Evolutionary conservation across 2,329 filamentous ascomycete species (phyloP).

Genomic region (Botrytis hyacinthi): DNA sequence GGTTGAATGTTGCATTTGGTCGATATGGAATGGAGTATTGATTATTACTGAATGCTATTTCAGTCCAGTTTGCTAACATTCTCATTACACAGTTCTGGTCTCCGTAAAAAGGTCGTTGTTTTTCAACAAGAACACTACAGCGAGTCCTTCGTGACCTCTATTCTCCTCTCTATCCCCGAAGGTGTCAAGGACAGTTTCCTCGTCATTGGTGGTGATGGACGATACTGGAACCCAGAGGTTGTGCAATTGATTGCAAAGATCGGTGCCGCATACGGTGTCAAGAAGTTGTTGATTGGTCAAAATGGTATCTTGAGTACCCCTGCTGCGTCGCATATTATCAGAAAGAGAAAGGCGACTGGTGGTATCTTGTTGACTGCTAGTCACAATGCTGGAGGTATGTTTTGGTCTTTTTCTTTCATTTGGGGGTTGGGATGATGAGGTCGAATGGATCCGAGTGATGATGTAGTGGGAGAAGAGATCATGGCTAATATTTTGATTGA

Average conservation of each 20-base stretch:
- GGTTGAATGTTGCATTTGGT: background rate
- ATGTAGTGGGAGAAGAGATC: background rate
- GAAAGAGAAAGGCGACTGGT: conserved; percentile 90
- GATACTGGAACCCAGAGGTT: conserved; percentile 96
- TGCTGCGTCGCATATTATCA: conserved; percentile 92
- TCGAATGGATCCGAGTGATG: background rate
- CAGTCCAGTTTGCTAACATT: conserved; percentile 5
- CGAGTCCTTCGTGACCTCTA: conserved; percentile 91
- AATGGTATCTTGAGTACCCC: conserved; percentile 96
- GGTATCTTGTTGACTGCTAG: conserved; percentile 96
- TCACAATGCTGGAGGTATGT: conserved; percentile 90
- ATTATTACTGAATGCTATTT: background rate
- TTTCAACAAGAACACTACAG: conserved; percentile 96
- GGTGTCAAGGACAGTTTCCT: conserved; percentile 79
- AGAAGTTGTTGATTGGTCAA: conserved; percentile 96
- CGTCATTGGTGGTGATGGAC: conserved; percentile 95
- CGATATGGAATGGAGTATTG: background rate
- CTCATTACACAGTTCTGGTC: conserved; percentile 69
- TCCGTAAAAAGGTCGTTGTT: conserved; percentile 97
- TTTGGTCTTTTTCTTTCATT: background rate
- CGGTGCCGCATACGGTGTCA: conserved; percentile 92
- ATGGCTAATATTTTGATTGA: conserved; percentile 4
- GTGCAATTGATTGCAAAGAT: conserved; percentile 98
- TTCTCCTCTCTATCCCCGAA: conserved; percentile 94
- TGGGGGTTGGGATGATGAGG: background rate